These are phyloP conservation scores for Incumbomyces lentus DNA, from an alignment of 2,329 filamentous ascomycete genomes.

Conservation along the genomic window DNA sequence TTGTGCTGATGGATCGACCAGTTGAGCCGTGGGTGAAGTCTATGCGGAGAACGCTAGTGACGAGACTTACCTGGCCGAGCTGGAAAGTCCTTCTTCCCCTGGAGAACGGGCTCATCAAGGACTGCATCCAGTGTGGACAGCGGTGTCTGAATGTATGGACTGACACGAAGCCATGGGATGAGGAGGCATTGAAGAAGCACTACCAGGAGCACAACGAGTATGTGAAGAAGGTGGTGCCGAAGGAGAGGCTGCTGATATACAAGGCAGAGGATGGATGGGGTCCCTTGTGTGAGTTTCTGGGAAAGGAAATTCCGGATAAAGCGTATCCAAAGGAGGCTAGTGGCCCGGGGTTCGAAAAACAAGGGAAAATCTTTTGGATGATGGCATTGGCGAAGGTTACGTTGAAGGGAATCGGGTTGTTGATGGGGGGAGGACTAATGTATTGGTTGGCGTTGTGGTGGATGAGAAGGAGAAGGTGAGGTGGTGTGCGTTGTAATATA, in stretches of 20 bases:
- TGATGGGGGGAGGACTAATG: not conserved
- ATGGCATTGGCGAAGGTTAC: too few species aligned
- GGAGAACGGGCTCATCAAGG: not conserved
- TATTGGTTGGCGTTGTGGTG: too few species aligned
- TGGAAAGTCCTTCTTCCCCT: conserved; percentile 1
- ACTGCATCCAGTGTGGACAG: conserved; percentile 3
- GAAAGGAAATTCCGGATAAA: conserved; percentile 27
- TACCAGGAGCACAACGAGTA: conserved; percentile 1
- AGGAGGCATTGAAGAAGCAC: not conserved
- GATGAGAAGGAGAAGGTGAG: too few species aligned
- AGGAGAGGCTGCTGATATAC: conserved; percentile 25
- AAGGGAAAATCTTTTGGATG: too few species aligned
- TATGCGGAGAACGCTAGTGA: not conserved
- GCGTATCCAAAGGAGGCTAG: conserved; percentile 25
- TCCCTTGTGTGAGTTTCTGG: conserved; percentile 36
- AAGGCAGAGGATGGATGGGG: conserved; percentile 35
- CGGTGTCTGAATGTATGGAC: conserved; percentile 5
- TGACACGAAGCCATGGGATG: conserved; percentile 4
- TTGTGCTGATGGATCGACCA: conserved; percentile 6
- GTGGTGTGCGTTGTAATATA: too few species aligned
- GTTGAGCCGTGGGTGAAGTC: not conserved
- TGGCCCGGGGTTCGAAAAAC: too few species aligned
- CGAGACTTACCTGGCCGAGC: not conserved
- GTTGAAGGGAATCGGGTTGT: too few species aligned
- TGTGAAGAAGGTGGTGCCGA: conserved; percentile 1